Base-by-base conservation (phyloP, 192 early-diverging fungal species). In the Coemansia asiatica region DNA sequence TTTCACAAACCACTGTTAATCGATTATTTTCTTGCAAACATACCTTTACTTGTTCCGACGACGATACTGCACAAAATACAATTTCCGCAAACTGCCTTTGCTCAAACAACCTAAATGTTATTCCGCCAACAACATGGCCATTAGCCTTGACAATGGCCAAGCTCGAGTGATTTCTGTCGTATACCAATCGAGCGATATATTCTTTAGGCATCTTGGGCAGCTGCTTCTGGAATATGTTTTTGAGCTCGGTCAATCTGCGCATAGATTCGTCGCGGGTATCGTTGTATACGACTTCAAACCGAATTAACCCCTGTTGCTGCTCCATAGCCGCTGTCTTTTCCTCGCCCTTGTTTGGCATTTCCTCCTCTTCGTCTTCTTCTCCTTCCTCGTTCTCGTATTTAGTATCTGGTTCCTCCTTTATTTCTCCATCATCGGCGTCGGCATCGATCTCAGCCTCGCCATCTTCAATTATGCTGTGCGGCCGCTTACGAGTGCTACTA, bases 191-290 rank as follows among this genome's bases (percentile, higher is more conserved):
- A 1, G 95, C 92, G 68, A 99, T 98, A 68, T 99, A 99, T 63
- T 98, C 94, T 66, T 92, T 90, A 18, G 97, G 97, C 97, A 99
- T 99, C 61, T 97, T 97, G 21, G 97, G 97, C 63, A 99, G 79
- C 65, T 98, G 96, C 53, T 93, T 93, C 67, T 96, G 93, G 71
- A 98, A 95, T 35, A 99, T 92, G 63, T 95, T 95, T 75, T 97
- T 96, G 56, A 99, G 83, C 27, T 92, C 92, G 1, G 96, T 96
- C 40, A 99, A 71, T 19, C 96, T 73, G 1, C 92, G 91, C 89
- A 98, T 94, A 35, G 85, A 90, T 48, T 91, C 87, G 22, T 87
- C 87, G 9, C 71, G 60, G 15, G 86, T 86, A 70, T 98, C 95
- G 63, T 97, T 97, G 23, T 75, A 79, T 16, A 97, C 92, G 3